Conservation (phyloP, 2,329 filamentous ascomycete genomes). For the Colletotrichum somersetense region DNA sequence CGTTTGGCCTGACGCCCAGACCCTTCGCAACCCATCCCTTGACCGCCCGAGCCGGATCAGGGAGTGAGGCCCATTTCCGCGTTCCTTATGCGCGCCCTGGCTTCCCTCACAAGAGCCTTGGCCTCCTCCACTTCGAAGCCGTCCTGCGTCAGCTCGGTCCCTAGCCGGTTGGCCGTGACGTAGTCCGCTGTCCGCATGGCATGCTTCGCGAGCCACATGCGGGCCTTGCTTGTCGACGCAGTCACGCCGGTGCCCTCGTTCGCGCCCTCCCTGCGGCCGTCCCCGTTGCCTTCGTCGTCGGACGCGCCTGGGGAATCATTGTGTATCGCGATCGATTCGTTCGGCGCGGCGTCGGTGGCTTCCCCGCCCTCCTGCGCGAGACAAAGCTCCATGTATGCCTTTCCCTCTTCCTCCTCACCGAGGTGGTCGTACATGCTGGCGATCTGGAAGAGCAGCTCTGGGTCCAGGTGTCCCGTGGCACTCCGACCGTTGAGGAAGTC, state of each 20-base stretch:
- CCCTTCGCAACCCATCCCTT: not conserved
- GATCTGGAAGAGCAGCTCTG: constrained; percentile 91
- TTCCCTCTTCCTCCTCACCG: constrained; percentile 82
- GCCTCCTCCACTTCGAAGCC: constrained; percentile 97
- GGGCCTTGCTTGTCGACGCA: constrained; percentile 88
- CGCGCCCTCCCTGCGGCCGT: constrained; percentile 46
- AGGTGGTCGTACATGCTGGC: constrained; percentile 89
- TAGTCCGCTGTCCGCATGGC: constrained; percentile 83
- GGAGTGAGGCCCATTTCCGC: constrained; percentile 44
- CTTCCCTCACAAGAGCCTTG: constrained; percentile 90
- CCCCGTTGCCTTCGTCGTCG: constrained; percentile 50
- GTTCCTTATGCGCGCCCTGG: constrained; percentile 80
- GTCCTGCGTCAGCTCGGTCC: constrained; percentile 93
- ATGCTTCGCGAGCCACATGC: constrained; percentile 91
- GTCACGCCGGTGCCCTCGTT: constrained; percentile 84
- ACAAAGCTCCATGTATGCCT: constrained; percentile 95
- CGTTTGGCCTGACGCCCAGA: not conserved
- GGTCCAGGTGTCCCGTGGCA: constrained; percentile 77
- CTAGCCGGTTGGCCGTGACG: constrained; percentile 80
- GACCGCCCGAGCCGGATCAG: not conserved
- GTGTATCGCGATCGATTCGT: constrained; percentile 67
- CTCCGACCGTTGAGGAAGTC: constrained; percentile 63
- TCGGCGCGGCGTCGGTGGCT: constrained; percentile 56
- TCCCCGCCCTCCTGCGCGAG: constrained; percentile 86
- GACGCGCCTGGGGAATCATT: constrained; percentile 62